phyloP scores from a whole-genome alignment of 139 green algal species.

The Tetradesmus lagerheimii region DNA sequence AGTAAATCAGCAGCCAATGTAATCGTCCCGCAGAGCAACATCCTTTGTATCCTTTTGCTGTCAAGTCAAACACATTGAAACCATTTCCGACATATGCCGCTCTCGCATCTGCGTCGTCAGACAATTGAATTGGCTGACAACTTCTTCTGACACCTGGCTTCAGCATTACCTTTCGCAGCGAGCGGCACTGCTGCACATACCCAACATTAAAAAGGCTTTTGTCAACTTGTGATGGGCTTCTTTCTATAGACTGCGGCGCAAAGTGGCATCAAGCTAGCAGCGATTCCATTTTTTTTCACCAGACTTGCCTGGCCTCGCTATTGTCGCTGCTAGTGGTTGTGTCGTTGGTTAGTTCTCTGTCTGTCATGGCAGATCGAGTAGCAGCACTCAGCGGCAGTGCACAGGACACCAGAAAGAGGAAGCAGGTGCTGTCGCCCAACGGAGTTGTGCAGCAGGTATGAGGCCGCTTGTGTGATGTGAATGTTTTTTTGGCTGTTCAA shows the following conservation, averaged over 20 bases:
- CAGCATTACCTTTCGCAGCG: too few relatives aligned
- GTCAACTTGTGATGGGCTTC: too few relatives aligned
- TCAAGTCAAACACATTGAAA: too few relatives aligned
- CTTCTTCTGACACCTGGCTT: too few relatives aligned
- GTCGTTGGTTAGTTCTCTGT: not conserved
- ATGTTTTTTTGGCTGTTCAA: not conserved
- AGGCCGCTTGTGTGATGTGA: not conserved
- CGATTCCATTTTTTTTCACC: not conserved
- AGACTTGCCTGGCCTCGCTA: not conserved
- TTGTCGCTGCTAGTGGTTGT: not conserved
- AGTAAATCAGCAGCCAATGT: too few relatives aligned
- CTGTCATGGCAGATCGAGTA: slow-evolving; percentile 5
- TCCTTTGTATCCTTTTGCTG: too few relatives aligned
- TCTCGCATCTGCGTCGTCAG: too few relatives aligned
- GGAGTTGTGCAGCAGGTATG: not conserved
- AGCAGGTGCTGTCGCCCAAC: not conserved
- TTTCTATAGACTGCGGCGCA: not conserved
- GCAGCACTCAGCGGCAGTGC: not conserved
- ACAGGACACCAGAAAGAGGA: not conserved
- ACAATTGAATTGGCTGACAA: too few relatives aligned
- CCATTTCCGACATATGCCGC: too few relatives aligned
- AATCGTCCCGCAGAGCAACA: too few relatives aligned
- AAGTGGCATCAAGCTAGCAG: not conserved
- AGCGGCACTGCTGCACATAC: too few relatives aligned
- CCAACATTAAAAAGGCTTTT: too few relatives aligned